Evolutionary conservation across 2,329 filamentous ascomycete species (phyloP).

Genomic region (Pseudocercospora cruenta): DNA sequence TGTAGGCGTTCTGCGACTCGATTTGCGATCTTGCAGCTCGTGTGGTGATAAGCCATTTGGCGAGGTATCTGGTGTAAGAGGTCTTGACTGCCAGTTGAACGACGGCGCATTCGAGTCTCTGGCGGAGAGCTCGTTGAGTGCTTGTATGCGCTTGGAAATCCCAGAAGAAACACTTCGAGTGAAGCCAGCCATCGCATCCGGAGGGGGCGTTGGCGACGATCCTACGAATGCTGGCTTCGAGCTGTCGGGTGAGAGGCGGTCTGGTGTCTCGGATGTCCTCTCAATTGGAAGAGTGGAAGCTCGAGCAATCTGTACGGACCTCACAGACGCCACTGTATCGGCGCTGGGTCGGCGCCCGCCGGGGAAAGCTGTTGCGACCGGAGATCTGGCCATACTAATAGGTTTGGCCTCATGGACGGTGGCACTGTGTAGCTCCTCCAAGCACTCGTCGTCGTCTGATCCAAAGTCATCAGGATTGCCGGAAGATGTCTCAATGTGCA

Average conservation of each 20-base stretch:
- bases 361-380: constrained; percentile 55
- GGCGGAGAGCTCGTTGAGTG: constrained; percentile 72
- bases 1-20: constrained; percentile 21
- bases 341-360: constrained; percentile 38
- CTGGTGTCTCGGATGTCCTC: constrained; percentile 2
- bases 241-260: constrained; percentile 5
- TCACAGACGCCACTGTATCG: constrained; percentile 28
- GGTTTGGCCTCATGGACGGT: constrained; percentile 83
- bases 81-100: constrained; percentile 21
- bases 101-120: constrained; percentile 29
- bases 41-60: constrained; percentile 14
- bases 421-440: constrained; percentile 83
- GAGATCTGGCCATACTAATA: constrained; percentile 73
- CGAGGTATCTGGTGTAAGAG: constrained; percentile 23
- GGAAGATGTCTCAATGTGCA: constrained; percentile 41
- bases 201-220: constrained; percentile 18
- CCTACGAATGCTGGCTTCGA: background rate
- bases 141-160: constrained; percentile 93
- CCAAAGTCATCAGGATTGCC: constrained; percentile 55
- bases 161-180: constrained; percentile 85
- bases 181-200: constrained; percentile 25
- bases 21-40: constrained; percentile 17
- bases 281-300: constrained; percentile 21
- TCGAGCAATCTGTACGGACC: constrained; percentile 31
- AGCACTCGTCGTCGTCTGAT: constrained; percentile 65